phyloP scores from a whole-genome alignment of 2,329 filamentous ascomycete species.

The Epicoccum nigrum region DNA sequence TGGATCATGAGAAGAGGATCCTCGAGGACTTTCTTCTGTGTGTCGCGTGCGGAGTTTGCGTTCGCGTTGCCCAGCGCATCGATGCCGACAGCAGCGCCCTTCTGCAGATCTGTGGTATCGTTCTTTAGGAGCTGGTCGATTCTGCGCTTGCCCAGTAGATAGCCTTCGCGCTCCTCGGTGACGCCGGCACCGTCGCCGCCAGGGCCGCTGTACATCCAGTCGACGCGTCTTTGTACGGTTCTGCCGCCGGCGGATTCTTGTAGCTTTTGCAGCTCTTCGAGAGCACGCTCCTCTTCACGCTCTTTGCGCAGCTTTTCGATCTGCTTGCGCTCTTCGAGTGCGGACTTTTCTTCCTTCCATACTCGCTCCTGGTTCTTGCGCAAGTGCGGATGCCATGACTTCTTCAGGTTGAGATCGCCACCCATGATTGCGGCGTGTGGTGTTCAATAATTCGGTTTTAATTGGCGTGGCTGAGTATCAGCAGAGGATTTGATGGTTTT shows the following conservation, averaged over 20 bases:
- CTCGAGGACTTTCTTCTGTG: constrained; percentile 82
- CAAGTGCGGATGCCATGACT: constrained; percentile 85
- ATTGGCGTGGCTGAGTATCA: too few species aligned
- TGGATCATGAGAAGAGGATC: constrained; percentile 94
- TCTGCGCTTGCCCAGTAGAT: constrained; percentile 86
- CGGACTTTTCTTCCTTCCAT: constrained; percentile 90
- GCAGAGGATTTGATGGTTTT: too few species aligned
- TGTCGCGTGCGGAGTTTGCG: constrained; percentile 78
- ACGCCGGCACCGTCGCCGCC: constrained; percentile 69
- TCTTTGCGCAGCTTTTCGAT: constrained; percentile 92
- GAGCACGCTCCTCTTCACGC: constrained; percentile 88
- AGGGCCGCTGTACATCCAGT: constrained; percentile 98
- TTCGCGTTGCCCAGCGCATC: constrained; percentile 63
- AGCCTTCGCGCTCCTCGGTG: constrained; percentile 89
- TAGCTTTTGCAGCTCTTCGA: constrained; percentile 88
- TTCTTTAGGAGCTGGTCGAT: constrained; percentile 88
- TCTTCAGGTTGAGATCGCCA: constrained; percentile 93
- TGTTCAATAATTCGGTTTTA: background rate
- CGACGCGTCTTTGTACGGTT: constrained; percentile 81
- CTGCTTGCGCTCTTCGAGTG: constrained; percentile 91
- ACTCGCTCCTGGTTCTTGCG: constrained; percentile 90
- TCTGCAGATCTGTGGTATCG: constrained; percentile 76
- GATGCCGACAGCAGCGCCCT: constrained; percentile 55
- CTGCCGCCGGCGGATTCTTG: constrained; percentile 87
- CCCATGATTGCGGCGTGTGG: constrained; percentile 69